These are phyloP conservation scores for Tilletia indica DNA, from an alignment of 1,284 basidiomycete genomes.

Conservation along the genomic window DNA sequence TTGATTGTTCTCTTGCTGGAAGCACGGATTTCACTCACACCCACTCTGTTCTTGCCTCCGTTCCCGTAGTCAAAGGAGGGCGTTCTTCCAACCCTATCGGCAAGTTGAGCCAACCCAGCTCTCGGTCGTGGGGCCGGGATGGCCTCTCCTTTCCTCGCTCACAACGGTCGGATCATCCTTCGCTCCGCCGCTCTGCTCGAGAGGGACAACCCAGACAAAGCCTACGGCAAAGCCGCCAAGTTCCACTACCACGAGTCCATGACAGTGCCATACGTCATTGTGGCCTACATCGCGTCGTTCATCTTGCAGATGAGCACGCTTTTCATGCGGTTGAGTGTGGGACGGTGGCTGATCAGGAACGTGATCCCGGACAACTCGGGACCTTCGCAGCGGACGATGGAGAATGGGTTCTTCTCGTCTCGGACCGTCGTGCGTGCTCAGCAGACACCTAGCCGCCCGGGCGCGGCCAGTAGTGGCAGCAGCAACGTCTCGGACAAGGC, in stretches of 20 bases:
- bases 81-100: neutral
- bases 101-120: neutral
- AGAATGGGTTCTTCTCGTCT: constrained; percentile 60
- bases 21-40: neutral
- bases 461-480: neutral
- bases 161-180: constrained; percentile 71
- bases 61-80: constrained; percentile 4
- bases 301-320: neutral
- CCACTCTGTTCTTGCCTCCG: neutral
- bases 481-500: constrained; percentile 23
- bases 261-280: constrained; percentile 58
- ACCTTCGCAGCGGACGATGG: constrained; percentile 63
- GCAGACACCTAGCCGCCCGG: constrained; percentile 17
- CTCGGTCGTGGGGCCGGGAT: neutral
- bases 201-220: constrained; percentile 60
- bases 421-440: constrained; percentile 1
- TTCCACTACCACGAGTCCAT: constrained; percentile 76
- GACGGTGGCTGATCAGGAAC: constrained; percentile 56
- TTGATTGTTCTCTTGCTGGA: neutral
- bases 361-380: constrained; percentile 45
- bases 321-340: neutral
- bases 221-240: constrained; percentile 42
- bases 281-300: constrained; percentile 57
- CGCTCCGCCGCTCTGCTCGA: constrained; percentile 75
- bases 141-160: constrained; percentile 62